Conservation (phyloP, 495 filamentous ascomycete species). For the Jackrogersella minutella region DNA sequence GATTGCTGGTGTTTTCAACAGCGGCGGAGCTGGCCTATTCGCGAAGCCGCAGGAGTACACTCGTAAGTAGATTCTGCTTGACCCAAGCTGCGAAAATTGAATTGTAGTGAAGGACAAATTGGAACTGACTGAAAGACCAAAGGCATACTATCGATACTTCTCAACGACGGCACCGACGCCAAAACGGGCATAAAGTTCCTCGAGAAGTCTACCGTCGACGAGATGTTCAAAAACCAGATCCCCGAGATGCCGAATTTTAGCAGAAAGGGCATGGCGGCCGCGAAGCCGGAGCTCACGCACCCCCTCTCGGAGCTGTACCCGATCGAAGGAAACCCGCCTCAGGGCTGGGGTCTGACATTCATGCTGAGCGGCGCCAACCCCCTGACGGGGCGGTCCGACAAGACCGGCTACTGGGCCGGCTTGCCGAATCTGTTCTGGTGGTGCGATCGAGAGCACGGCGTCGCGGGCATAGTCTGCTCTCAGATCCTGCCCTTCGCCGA, state of each 20-base stretch:
- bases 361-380: conserved; percentile 52
- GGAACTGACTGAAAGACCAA: not conserved
- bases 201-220: conserved; percentile 57
- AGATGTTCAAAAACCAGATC: conserved; percentile 71
- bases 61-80: conserved; percentile 49
- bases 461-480: conserved; percentile 63
- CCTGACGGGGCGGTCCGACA: conserved; percentile 57
- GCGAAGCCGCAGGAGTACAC: conserved; percentile 63
- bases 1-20: conserved; percentile 53
- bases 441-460: conserved; percentile 64
- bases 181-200: conserved; percentile 58
- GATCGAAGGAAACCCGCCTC: conserved; percentile 55
- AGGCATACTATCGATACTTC: conserved; percentile 51
- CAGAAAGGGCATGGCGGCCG: conserved; percentile 51
- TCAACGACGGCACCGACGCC: conserved; percentile 61
- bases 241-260: conserved; percentile 60
- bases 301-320: conserved; percentile 58
- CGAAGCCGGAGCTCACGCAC: conserved; percentile 63
- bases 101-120: too few species aligned
- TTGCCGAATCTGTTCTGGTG: conserved; percentile 70
- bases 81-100: not conserved
- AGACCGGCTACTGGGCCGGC: conserved; percentile 66
- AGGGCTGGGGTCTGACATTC: conserved; percentile 69
- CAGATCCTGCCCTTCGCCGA: conserved; percentile 69
- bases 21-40: conserved; percentile 65